Conservation (phyloP, 192 early-diverging fungal genomes). For the Backusella tarrabulga region DNA sequence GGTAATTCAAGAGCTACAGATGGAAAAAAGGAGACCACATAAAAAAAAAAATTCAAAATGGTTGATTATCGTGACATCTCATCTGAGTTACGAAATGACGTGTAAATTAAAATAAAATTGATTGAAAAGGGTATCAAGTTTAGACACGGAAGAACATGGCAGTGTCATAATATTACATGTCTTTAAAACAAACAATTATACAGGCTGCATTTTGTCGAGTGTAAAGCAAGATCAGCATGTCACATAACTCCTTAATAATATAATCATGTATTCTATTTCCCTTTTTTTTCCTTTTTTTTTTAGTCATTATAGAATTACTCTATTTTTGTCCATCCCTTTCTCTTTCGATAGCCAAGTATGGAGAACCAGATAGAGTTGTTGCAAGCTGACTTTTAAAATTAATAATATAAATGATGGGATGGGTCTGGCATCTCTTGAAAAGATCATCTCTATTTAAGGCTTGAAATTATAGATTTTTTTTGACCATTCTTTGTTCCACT, state of each 20-base stretch:
- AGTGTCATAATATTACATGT: not conserved
- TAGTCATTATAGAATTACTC: not conserved
- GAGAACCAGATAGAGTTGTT: not conserved
- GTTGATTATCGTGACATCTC: not conserved
- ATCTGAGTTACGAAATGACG: not conserved
- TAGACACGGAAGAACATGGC: not conserved
- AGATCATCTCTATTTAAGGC: slow-evolving; percentile 1
- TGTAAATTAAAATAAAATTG: not conserved
- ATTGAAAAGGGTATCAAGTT: not conserved
- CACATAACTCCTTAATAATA: not conserved
- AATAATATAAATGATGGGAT: not conserved
- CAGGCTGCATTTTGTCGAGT: not conserved
- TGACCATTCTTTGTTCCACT: not conserved
- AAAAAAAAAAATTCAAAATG: not conserved
- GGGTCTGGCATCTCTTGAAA: not conserved
- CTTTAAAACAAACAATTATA: not conserved
- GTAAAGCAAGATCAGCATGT: not conserved
- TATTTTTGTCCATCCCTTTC: not conserved
- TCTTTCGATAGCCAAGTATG: not conserved
- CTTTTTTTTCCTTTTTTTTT: not conserved
- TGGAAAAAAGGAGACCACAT: not conserved
- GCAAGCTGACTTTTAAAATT: not conserved
- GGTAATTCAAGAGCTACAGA: not conserved
- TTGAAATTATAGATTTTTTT: slow-evolving; percentile 5
- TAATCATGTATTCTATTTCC: too few relatives aligned